Conservation (phyloP, 192 early-diverging fungal species). For the Physocladia obscura region DNA sequence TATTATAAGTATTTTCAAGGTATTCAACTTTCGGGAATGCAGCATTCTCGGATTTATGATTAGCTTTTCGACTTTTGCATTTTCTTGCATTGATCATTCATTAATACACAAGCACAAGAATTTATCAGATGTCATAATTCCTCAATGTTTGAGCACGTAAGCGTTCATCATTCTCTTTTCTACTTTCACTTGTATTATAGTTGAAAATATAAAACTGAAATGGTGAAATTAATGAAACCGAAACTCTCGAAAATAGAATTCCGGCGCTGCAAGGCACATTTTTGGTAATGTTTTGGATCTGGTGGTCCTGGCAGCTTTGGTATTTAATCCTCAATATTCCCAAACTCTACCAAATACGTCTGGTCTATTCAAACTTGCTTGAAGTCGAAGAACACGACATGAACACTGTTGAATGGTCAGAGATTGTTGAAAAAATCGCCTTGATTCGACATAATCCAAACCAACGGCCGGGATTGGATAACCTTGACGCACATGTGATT, state of each 20-base stretch:
- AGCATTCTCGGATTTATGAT: conserved; percentile 88
- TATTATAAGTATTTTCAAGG: conserved; percentile 11
- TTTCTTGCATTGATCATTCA: conserved; percentile 88
- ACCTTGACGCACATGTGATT: conserved; percentile 64
- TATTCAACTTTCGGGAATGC: no score
- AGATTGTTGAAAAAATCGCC: conserved; percentile 72
- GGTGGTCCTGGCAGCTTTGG: conserved; percentile 76
- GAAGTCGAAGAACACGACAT: conserved; percentile 80
- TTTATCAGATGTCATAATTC: conserved; percentile 74
- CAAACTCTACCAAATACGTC: conserved; percentile 73
- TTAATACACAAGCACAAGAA: conserved; percentile 66
- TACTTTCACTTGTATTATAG: not conserved
- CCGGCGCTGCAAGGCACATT: conserved; percentile 48
- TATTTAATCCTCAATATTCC: conserved; percentile 66
- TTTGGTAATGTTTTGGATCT: conserved; percentile 65
- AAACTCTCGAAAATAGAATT: conserved; percentile 22
- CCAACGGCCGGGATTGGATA: conserved; percentile 41
- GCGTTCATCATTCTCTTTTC: not conserved
- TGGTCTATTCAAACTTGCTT: conserved; percentile 80
- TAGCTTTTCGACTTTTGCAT: conserved; percentile 81
- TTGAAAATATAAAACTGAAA: no score
- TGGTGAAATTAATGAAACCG: no score
- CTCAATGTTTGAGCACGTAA: conserved; percentile 72
- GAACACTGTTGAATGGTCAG: conserved; percentile 82
- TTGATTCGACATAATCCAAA: conserved; percentile 36